A percentile compares a stretch with the other conserved stretches of the same genome.
Evolutionary conservation across 345 rosid genomes (phyloP).

Genomic region (Eucalyptus victrix): DNA sequence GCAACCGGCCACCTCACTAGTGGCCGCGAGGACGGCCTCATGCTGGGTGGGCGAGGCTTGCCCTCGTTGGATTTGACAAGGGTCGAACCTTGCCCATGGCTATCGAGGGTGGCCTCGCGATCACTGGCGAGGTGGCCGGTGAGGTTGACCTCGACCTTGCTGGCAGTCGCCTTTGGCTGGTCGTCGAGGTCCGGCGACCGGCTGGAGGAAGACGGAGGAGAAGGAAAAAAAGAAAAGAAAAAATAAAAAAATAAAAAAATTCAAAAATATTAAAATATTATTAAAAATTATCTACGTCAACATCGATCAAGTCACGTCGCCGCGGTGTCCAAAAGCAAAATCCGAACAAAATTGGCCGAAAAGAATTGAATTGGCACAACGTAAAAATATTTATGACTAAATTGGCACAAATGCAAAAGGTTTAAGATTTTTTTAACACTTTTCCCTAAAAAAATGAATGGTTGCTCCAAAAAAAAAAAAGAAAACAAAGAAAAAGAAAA

Average conservation of each 20-base stretch:
- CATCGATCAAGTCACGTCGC: accelerated
- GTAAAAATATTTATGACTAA: accelerated
- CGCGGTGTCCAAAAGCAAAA: accelerated
- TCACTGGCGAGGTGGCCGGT: too few relatives aligned
- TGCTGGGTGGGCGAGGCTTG: too few relatives aligned
- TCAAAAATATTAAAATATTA: too few relatives aligned
- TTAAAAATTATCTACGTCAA: accelerated
- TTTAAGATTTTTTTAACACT: too few relatives aligned
- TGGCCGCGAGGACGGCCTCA: accelerated
- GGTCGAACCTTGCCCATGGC: too few relatives aligned
- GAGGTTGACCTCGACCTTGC: too few relatives aligned
- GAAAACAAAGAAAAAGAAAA: background rate
- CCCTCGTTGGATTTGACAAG: too few relatives aligned
- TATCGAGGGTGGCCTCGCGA: too few relatives aligned
- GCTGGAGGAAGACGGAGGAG: accelerated
- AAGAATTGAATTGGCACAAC: too few relatives aligned
- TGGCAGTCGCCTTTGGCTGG: accelerated
- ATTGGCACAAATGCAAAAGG: too few relatives aligned
- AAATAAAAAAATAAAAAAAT: accelerated
- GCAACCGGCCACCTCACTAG: accelerated
- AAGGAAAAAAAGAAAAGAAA: too few relatives aligned
- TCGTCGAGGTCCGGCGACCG: accelerated
- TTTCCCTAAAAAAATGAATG: background rate
- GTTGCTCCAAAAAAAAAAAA: too few relatives aligned
- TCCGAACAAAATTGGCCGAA: accelerated